phyloP scores from a whole-genome alignment of 331 rosid genomes.

The Rhamnella rubrinervis region DNA sequence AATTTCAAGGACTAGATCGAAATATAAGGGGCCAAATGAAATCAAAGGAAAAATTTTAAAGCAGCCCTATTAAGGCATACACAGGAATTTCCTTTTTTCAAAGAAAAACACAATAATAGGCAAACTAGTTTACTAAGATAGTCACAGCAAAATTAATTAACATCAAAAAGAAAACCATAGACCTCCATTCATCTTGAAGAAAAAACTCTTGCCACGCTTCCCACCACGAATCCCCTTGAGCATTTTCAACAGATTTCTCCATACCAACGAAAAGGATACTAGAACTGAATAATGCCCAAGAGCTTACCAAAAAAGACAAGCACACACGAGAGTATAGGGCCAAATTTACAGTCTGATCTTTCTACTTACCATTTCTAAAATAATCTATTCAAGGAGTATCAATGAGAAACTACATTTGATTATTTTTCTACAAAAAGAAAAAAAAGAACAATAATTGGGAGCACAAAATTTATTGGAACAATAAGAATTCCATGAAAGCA shows the following conservation, averaged over 20 bases:
- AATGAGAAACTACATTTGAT: too few species aligned
- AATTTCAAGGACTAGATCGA: too few species aligned
- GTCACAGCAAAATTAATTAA: neutral
- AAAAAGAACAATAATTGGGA: too few species aligned
- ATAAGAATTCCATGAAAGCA: neutral
- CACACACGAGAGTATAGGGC: neutral
- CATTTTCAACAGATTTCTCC: conserved; percentile 93
- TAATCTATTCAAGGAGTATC: too few species aligned
- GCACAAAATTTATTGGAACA: neutral
- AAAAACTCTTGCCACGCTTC: conserved; percentile 99
- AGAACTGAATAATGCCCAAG: conserved; percentile 21
- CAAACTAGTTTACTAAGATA: conserved; percentile 16
- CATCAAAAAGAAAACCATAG: conserved; percentile 17
- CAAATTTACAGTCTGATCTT: neutral
- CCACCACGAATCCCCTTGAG: conserved; percentile 97
- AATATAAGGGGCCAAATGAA: too few species aligned
- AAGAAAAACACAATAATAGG: neutral
- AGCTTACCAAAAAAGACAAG: neutral
- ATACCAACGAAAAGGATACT: conserved; percentile 52
- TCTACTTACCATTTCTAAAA: too few species aligned
- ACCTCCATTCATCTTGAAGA: conserved; percentile 99
- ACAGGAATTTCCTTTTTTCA: too few species aligned
- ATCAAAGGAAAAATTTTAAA: too few species aligned
- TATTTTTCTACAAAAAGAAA: too few species aligned
- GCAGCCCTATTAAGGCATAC: neutral